Base-by-base conservation (phyloP, 352 stramenopile genomes). In the Globisporangium alternatum region DNA sequence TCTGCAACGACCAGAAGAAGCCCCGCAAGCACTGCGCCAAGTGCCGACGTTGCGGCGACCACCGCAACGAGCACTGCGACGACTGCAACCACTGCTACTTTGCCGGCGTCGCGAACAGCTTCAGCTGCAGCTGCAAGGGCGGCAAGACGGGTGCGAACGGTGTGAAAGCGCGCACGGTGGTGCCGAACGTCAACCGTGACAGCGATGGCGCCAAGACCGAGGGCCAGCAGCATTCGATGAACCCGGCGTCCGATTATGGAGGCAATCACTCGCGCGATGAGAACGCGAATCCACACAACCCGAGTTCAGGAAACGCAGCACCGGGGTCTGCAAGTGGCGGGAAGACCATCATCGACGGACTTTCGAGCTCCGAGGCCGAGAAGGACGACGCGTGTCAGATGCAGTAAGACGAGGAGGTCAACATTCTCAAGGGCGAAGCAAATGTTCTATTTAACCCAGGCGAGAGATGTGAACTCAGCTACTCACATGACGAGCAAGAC, bases 41-140 rank as follows among this genome's bases (percentile, higher is more conserved):
- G 62, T 93, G 84, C 54, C 81, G 83, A 10, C 82, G 84, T 2
- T 93, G 84, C 66, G 84, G 79, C 1, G 81, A 90, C 66, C 83
- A 93, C 62, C 85, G 85, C 49, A 93, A 90, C 58, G 78, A 90
- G 69, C 85, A 93, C 64, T 93, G 85, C 47, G 80, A 93, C 61
- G 70, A 84, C 22, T 93, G 85, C 67, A 89, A 90, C 53, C 85
- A 91, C 64, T 93, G 85, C 65, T 93, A 92, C 68, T 93, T 93
- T 75, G 85, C 85, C 9, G 85, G 85, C 22, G 85, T 93, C 35
- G 85, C 85, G 33, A 93, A 93, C 62, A 93, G 85, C 62, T 93
- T 93, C 39, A 75, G 80, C 58, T 93, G 85, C 62, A 91, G 80
- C 63, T 93, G 85, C 61, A 84, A 88, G 62, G 73, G 67, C 13